These are phyloP conservation scores for Alternaria alternata DNA, from an alignment of 2,329 filamentous ascomycete species.

Conservation along the genomic window DNA sequence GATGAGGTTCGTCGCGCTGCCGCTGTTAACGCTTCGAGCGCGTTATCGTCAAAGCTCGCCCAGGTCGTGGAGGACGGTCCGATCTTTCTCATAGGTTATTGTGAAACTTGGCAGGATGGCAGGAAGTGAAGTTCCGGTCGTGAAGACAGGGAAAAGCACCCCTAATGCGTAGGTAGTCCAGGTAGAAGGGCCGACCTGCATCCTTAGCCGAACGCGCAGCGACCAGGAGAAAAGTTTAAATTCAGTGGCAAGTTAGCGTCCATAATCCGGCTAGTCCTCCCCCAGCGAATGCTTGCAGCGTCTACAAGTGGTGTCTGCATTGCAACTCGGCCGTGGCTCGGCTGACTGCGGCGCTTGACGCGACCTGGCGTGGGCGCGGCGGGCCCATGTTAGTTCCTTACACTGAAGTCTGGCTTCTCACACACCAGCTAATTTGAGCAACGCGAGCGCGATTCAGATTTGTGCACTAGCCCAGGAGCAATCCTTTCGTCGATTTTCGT, in stretches of 20 bases:
- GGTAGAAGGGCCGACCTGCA: conserved; percentile 35
- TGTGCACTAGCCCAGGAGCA: conserved; percentile 39
- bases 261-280: conserved; percentile 29
- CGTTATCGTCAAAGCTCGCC: conserved; percentile 6
- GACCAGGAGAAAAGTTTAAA: conserved; percentile 32
- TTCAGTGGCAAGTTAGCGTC: conserved; percentile 41
- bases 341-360: conserved; percentile 36
- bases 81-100: conserved; percentile 23
- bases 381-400: conserved; percentile 25
- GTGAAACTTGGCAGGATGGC: conserved; percentile 23
- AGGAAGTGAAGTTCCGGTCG: conserved; percentile 29
- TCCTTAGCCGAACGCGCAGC: conserved; percentile 24
- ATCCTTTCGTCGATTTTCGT: conserved; percentile 32
- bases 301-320: conserved; percentile 29
- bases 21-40: conserved; percentile 17
- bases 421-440: conserved; percentile 43
- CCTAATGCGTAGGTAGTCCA: conserved; percentile 23
- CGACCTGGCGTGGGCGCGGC: conserved; percentile 22
- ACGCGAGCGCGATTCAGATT: conserved; percentile 39
- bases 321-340: conserved; percentile 42
- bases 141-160: conserved; percentile 22
- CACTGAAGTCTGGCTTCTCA: conserved; percentile 23
- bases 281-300: conserved; percentile 18
- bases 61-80: conserved; percentile 29
- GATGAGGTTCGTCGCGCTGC: conserved; percentile 28